Conservation (phyloP, 257 asterid genomes). For the Salvia hispanica region DNA sequence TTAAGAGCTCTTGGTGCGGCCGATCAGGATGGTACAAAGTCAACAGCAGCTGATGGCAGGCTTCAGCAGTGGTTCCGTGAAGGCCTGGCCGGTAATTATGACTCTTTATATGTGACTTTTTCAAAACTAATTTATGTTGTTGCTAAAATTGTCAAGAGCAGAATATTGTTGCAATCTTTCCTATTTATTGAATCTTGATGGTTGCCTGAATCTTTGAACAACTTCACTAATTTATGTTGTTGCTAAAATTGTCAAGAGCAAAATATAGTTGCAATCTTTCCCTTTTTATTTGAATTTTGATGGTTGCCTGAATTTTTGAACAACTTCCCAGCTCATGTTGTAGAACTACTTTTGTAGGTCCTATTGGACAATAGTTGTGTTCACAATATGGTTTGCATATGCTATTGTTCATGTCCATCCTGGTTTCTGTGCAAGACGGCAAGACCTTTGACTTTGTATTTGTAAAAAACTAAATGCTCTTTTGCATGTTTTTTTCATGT, state of each 20-base stretch:
- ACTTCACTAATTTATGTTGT: conserved; percentile 1
- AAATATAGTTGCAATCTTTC: not conserved
- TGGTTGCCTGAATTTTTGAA: conserved; percentile 1
- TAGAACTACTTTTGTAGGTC: not conserved
- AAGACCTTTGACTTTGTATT: conserved; percentile 3
- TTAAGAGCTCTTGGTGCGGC: conserved; percentile 64
- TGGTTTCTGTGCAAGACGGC: not conserved
- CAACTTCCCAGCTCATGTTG: not conserved
- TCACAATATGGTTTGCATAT: conserved; percentile 21
- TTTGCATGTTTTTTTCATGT: too few species aligned
- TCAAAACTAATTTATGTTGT: not conserved
- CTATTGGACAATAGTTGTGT: not conserved
- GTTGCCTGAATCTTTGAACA: too few species aligned
- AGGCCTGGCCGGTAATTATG: conserved; percentile 84
- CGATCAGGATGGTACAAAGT: conserved; percentile 52
- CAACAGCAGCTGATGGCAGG: conserved; percentile 70
- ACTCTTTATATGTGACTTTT: conserved; percentile 6
- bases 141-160: conserved; percentile 4
- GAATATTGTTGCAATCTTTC: not conserved
- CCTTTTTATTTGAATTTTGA: too few species aligned
- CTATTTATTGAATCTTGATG: conserved; percentile 16
- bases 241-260: conserved; percentile 4
- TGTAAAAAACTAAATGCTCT: not conserved
- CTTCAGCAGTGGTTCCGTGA: conserved; percentile 97
- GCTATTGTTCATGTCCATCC: conserved; percentile 7